Evolutionary conservation across 148 eudicot species (phyloP), one percentile per base, ranked within the genome.

Genomic region (Diospyros kaki): DNA sequence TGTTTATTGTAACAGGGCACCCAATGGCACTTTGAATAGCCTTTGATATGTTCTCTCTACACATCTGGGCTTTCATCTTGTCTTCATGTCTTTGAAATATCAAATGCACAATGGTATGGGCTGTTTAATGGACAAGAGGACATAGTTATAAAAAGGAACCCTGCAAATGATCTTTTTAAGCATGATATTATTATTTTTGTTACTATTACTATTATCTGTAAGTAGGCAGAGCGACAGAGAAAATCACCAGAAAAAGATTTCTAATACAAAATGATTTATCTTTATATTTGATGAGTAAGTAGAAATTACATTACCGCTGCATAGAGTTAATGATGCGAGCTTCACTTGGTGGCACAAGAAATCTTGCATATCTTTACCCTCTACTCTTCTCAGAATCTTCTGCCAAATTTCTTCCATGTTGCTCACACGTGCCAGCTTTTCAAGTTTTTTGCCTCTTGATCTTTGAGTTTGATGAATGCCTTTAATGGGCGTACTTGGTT

Each of bases 21-120:
- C 79, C 79, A n/a, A 62, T 69, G 68, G 69, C 73, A 18, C 4
- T 70, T 62, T 70, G 14, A 63, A 76, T 74, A n/a, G 66, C 74
- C 69, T 54, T 76, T 15, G 67, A 69, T 60, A 76, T 62, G 69
- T 53, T 76, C 61, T 52, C 66, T 76, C 70, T 74, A 9, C 69
- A 76, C 63, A 76, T 62, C 59, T 69, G 79, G 60, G 79, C 79
- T 39, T 74, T 63, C 53, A 51, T 76, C 79, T 76, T 76, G 74
- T 76, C 79, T 76, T 69, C 79, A 10, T 39, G 62, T 28, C 74
- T 76, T 42, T 70, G 62, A 64, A 76, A 76, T 69, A 76, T 70
- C 69, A 76, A 70, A 76, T 76, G 79, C 28, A 69, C 79, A 48
- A 69, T 70, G 28, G 64, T 44, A 43, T 52, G 69, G 74, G 52